Percentiles rank a stretch among this genome's conserved stretches.
Evolutionary conservation across 345 rosid species (phyloP).

Genomic region (Lumnitzera racemosa): DNA sequence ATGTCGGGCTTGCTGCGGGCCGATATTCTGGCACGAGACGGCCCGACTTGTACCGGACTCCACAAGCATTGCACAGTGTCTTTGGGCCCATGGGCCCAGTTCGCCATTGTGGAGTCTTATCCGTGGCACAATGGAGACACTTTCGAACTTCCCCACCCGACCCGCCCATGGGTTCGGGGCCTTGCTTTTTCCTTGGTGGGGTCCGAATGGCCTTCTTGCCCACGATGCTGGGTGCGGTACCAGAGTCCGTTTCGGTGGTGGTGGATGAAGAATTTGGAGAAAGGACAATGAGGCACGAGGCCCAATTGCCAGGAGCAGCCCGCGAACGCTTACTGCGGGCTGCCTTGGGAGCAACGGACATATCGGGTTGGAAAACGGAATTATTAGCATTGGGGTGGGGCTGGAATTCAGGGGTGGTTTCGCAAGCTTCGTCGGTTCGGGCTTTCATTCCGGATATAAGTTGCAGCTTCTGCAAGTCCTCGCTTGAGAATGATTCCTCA

Average conservation of each 20-base stretch:
- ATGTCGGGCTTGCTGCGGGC: conserved; percentile 77
- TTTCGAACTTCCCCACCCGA: conserved; percentile 33
- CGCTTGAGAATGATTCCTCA: conserved; percentile 93
- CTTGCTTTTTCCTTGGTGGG: conserved; percentile 32
- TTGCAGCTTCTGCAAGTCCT: conserved; percentile 75
- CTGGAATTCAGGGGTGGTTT: conserved; percentile 28
- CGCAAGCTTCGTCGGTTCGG: conserved; percentile 43
- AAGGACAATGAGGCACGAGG: conserved; percentile 63
- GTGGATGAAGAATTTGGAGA: conserved; percentile 26
- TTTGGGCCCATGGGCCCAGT: conserved; percentile 83
- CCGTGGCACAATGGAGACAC: conserved; percentile 67
- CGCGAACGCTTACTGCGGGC: conserved; percentile 92
- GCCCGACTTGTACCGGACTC: conserved; percentile 73
- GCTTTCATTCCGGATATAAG: conserved; percentile 66
- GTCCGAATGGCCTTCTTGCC: conserved; percentile 28
- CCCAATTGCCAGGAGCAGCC: conserved; percentile 74
- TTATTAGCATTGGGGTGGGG: conserved; percentile 8
- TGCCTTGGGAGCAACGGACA: conserved; percentile 77
- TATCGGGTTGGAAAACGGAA: conserved; percentile 21
- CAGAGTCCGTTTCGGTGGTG: conserved; percentile 6
- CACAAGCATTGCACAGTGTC: conserved; percentile 89
- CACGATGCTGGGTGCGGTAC: conserved; percentile 1
- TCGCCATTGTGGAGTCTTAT: conserved; percentile 84
- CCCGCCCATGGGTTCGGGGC: conserved; percentile 13
- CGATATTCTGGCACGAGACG: conserved; percentile 72